Percentiles rank a stretch among this genome's conserved stretches.
Conservation (phyloP, 306 rosid genomes). For the Boehmeria nivea region DNA sequence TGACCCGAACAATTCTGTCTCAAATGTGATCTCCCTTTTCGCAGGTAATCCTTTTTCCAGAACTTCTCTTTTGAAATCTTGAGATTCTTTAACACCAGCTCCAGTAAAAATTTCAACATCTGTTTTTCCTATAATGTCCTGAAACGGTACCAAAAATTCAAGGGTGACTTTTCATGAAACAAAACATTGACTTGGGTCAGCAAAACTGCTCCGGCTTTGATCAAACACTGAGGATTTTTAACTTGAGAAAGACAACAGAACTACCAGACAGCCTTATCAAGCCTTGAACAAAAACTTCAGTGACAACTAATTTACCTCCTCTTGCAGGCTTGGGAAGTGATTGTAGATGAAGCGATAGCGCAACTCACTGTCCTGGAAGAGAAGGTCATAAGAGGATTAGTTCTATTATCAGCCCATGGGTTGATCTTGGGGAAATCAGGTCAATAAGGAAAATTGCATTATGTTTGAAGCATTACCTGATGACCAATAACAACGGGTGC, state of each 20-base stretch:
- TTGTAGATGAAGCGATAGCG: slow-evolving; percentile 96
- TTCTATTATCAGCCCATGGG: slow-evolving; percentile 9
- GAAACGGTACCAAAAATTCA: slow-evolving; percentile 4
- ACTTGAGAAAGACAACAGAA: too few species aligned
- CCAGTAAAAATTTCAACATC: slow-evolving; percentile 92
- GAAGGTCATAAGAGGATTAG: slow-evolving; percentile 12
- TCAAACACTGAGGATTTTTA: too few species aligned
- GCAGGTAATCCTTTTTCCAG: slow-evolving; percentile 80
- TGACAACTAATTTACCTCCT: slow-evolving; percentile 83
- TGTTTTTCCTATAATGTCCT: slow-evolving; percentile 92
- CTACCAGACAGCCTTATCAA: too few species aligned
- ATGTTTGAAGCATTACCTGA: too few species aligned
- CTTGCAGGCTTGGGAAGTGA: slow-evolving; percentile 91
- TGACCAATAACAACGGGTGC: slow-evolving; percentile 98
- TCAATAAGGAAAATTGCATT: too few species aligned
- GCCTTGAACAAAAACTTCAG: slow-evolving; percentile 33
- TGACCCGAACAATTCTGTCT: slow-evolving; percentile 73
- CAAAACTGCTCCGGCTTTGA: not conserved
- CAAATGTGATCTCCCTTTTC: slow-evolving; percentile 87
- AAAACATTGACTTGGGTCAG: too few species aligned
- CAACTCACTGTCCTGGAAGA: slow-evolving; percentile 79
- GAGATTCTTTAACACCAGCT: slow-evolving; percentile 78
- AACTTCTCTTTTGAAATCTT: slow-evolving; percentile 90
- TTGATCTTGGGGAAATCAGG: too few species aligned
- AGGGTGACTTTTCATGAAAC: too few species aligned